Evolutionary conservation across 2,329 filamentous ascomycete species (phyloP).

Genomic region (Aureobasidium lini): DNA sequence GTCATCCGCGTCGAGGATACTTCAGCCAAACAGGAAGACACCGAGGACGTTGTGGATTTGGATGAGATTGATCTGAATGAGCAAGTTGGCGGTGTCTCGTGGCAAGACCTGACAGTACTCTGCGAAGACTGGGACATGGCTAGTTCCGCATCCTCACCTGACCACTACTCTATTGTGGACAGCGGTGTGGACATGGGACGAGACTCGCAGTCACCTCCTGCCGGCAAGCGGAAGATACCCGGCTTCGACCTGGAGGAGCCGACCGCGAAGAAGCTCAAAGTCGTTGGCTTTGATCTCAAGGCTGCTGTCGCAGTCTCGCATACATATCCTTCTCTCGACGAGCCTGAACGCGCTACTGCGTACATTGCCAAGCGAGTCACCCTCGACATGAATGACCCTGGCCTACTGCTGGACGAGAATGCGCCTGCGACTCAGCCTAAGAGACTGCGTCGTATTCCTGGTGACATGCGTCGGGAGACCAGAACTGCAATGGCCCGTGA

Average conservation of each 20-base stretch:
- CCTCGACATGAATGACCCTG: constrained; percentile 81
- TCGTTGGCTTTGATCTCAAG: constrained; percentile 19
- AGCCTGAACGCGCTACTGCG: constrained; percentile 67
- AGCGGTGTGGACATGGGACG: constrained; percentile 22
- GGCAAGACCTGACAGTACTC: constrained; percentile 75
- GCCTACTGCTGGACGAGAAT: constrained; percentile 73
- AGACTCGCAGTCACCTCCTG: constrained; percentile 29
- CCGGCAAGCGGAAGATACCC: constrained; percentile 57
- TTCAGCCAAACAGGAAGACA: constrained; percentile 42
- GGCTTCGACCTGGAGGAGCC: constrained; percentile 6
- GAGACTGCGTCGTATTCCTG: constrained; percentile 38
- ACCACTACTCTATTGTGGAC: constrained; percentile 15
- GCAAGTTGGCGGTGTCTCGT: constrained; percentile 63
- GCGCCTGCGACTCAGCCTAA: constrained; percentile 58
- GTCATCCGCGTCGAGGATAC: constrained; percentile 39
- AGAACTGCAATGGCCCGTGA: constrained; percentile 64
- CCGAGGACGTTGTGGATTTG: constrained; percentile 41
- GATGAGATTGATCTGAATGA: constrained; percentile 53
- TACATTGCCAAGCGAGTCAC: constrained; percentile 70
- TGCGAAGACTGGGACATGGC: constrained; percentile 78
- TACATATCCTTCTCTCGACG: constrained; percentile 67
- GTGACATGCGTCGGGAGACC: constrained; percentile 58
- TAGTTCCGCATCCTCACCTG: constrained; percentile 41
- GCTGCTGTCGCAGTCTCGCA: constrained; percentile 46
- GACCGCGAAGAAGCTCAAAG: constrained; percentile 23